Evolutionary conservation across 2,329 filamentous ascomycete species (phyloP), one percentile per base, ranked within the genome.

Genomic region (Rhexocercosporidium sp.): DNA sequence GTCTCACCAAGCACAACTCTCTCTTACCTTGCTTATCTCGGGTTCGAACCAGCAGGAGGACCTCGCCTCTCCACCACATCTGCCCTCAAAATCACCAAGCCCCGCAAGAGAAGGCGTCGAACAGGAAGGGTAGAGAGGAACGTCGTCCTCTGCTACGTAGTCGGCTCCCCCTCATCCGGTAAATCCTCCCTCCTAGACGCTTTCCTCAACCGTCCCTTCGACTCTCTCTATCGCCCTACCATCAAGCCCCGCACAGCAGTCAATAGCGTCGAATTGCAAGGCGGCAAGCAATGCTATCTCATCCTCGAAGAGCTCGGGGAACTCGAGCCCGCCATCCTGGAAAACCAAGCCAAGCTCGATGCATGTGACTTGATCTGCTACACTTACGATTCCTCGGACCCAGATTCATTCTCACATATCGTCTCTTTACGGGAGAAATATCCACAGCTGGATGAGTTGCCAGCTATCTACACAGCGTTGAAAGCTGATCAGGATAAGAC

Each of bases 401-500:
- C 96, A 0, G 94, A 98, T 78, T 97, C 93, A 3, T 99, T 99
- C 79, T 89, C 92, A 1, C 94, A 98, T 76, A 93, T 99, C 62
- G 92, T 95, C 44, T 87, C 92, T 20, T 83, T 97, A 59, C 90
- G 94, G 51, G 86, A 88, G 64, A 92, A 90, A 74, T 92, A 95
- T 72, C 89, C 93, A 0, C 91, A 96, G 64, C 86, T 99, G 2
- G 92, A 97, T 77, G 90, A 93, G n/a, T 82, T 99, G 31, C 96
- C 96, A 0, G 91, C 93, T 9, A 90, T 99, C 8, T 99, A 97
- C 77, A 93, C 93, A 1, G 96, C 95, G 0, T 84, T 98, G 67
- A 99, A 99, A 80, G 96, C 96, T 2, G 96, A 99, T 79, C 89
- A 92, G 72, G 96, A 99, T 79, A 97, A 97, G 79, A 96, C 95